Percentiles rank a stretch among this genome's conserved stretches.
Evolutionary conservation across 441 rosid species (phyloP).

Genomic region (Mallotus japonicus): DNA sequence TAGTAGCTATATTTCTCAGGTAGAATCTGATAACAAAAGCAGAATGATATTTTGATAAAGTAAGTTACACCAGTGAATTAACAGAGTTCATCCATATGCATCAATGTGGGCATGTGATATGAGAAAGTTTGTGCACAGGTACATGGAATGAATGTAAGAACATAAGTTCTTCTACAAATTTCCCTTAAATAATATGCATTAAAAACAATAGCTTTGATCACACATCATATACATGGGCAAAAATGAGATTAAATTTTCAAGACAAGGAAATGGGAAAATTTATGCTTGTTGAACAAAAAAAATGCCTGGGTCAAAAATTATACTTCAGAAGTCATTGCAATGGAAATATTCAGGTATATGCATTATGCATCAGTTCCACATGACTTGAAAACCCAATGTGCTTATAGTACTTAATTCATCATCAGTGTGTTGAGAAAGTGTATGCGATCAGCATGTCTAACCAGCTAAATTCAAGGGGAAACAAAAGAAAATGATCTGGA

Average conservation of each 20-base stretch:
- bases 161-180: neutral
- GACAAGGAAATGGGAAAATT: neutral
- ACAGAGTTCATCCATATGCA: neutral
- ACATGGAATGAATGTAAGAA: neutral
- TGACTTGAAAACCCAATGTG: neutral
- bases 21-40: constrained; percentile 54
- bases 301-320: neutral
- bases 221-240: neutral
- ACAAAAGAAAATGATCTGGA: constrained; percentile 1
- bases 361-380: neutral
- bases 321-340: constrained; percentile 5
- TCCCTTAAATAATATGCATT: neutral
- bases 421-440: neutral
- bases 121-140: neutral
- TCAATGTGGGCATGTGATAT: neutral
- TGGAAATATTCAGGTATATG: neutral
- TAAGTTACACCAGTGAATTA: neutral
- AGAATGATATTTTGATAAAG: constrained; percentile 23
- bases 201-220: neutral
- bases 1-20: constrained; percentile 95
- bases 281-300: neutral
- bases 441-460: neutral
- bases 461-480: neutral
- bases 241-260: neutral
- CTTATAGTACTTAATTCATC: neutral